Conservation (phyloP, 352 stramenopile species). For the Phytophthora agathidicida region DNA sequence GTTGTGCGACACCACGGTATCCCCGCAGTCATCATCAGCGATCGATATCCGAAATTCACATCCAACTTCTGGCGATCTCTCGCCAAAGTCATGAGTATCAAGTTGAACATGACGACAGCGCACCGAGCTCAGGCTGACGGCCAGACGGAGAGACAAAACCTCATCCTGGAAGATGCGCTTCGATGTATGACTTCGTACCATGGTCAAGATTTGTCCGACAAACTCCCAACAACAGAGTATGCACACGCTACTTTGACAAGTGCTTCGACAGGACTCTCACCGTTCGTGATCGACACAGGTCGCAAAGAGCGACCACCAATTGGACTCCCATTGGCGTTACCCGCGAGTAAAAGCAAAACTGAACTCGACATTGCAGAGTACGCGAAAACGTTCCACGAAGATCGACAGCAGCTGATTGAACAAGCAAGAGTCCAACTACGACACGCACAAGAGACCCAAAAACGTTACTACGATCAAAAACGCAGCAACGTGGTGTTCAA, state of each 20-base stretch:
- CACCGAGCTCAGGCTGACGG: constrained; percentile 12
- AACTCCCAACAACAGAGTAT: constrained; percentile 19
- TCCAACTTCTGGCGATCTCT: constrained; percentile 8
- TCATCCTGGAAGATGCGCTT: constrained; percentile 12
- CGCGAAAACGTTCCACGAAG: no score
- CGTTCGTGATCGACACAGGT: constrained; percentile 15
- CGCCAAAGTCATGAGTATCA: constrained; percentile 9
- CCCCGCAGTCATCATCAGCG: constrained; percentile 3
- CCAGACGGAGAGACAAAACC: constrained; percentile 10
- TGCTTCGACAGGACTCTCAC: constrained; percentile 11
- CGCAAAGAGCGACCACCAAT: constrained; percentile 9
- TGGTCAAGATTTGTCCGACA: constrained; percentile 6
- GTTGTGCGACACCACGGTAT: constrained; percentile 16
- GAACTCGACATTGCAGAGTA: no score
- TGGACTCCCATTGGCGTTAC: no score
- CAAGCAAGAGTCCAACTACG: no score
- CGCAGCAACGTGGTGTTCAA: no score
- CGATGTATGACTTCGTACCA: constrained; percentile 21
- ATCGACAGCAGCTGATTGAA: no score
- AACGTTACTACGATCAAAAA: constrained; percentile 13
- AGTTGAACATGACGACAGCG: constrained; percentile 17
- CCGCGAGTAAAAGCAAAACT: no score
- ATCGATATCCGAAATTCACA: constrained; percentile 14
- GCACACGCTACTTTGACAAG: constrained; percentile 17
- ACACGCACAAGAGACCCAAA: constrained; percentile 14